These are phyloP conservation scores for Claviceps humidiphila DNA, from an alignment of 2,329 filamentous ascomycete genomes.

Conservation along the genomic window DNA sequence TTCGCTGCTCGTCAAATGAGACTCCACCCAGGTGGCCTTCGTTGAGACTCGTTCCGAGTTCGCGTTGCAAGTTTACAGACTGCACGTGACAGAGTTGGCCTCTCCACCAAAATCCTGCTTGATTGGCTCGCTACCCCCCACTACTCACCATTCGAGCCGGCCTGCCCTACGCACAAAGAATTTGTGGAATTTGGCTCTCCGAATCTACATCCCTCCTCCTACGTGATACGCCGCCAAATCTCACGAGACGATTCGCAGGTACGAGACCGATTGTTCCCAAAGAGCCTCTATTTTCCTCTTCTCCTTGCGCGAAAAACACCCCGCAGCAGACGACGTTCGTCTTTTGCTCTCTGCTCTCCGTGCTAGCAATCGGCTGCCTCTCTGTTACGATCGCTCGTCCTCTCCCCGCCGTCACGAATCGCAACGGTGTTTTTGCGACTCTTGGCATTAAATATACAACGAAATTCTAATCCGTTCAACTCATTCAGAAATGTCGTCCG, in stretches of 20 bases:
- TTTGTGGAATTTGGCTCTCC: conserved; percentile 26
- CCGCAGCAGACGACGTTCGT: neutral
- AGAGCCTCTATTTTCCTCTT: neutral
- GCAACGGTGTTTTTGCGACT: neutral
- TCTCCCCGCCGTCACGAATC: conserved; percentile 1
- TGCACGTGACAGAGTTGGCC: conserved; percentile 15
- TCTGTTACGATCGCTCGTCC: neutral
- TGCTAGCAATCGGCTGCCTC: neutral
- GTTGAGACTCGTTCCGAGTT: neutral
- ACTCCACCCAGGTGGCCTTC: neutral
- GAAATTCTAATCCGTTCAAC: conserved; percentile 14
- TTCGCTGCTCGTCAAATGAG: neutral
- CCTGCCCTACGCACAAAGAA: conserved; percentile 30
- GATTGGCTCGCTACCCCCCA: conserved; percentile 25
- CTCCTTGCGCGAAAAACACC: neutral
- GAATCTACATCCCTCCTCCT: conserved; percentile 23
- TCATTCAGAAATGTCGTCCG: conserved; percentile 28
- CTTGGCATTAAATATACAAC: neutral
- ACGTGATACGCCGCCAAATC: conserved; percentile 20
- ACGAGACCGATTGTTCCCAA: conserved; percentile 19
- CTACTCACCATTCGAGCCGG: conserved; percentile 21
- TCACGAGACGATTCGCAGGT: conserved; percentile 29
- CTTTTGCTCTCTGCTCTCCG: neutral
- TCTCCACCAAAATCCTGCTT: conserved; percentile 6
- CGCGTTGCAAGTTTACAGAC: conserved; percentile 1